Evolutionary conservation across 129 eudicot species (phyloP).

Genomic region (Mikania micrantha): DNA sequence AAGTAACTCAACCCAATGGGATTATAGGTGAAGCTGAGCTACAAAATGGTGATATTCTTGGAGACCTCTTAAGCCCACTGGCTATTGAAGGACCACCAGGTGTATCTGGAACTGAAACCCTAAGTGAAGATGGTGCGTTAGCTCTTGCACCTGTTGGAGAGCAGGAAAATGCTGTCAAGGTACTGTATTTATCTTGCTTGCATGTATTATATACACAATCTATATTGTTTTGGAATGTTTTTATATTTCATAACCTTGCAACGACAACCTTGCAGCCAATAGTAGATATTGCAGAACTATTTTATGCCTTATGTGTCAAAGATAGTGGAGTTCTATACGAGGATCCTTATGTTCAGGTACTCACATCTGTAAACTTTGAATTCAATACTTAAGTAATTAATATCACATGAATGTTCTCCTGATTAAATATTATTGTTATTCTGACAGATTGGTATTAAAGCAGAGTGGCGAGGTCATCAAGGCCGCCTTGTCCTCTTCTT

Average conservation of each 20-base stretch:
- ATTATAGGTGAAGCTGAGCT: constrained; percentile 53
- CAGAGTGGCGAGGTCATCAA: constrained; percentile 96
- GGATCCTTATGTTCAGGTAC: constrained; percentile 87
- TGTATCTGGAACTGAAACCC: constrained; percentile 42
- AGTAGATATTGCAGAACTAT: constrained; percentile 69
- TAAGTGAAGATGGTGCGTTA: constrained; percentile 54
- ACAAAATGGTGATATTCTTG: constrained; percentile 79
- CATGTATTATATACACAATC: background rate
- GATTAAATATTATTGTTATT: background rate
- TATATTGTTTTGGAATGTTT: background rate
- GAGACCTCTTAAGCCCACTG: constrained; percentile 83
- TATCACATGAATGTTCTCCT: background rate
- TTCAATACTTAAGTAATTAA: background rate
- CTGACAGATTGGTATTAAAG: constrained; percentile 86
- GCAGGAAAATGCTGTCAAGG: constrained; percentile 61
- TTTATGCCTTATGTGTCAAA: constrained; percentile 61
- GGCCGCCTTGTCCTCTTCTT: constrained; percentile 79
- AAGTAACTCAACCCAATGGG: constrained; percentile 53
- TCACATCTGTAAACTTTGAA: background rate
- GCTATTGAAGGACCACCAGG: constrained; percentile 89
- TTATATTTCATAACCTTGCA: background rate
- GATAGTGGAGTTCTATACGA: constrained; percentile 95
- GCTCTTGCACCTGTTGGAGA: constrained; percentile 83
- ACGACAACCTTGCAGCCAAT: constrained; percentile 56
- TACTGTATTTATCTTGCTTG: constrained; percentile 19